A percentile compares a stretch with the other conserved stretches of the same genome.
Conservation (phyloP, 331 rosid species). For the Erythrophleum ivorense region DNA sequence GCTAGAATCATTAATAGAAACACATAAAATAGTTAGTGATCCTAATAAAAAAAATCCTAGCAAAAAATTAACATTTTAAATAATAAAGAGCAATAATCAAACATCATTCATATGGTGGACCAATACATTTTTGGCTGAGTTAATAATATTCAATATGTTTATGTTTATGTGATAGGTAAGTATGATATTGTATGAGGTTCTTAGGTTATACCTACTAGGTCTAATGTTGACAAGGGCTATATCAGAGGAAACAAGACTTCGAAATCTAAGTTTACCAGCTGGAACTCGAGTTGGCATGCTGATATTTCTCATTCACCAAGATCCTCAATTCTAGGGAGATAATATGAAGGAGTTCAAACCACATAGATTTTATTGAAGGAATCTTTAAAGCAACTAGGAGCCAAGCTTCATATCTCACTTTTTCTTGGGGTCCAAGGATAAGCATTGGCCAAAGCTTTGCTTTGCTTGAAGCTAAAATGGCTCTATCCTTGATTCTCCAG, state of each 20-base stretch:
- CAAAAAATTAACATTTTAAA: too few relatives aligned
- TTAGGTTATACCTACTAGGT: slow-evolving; percentile 39
- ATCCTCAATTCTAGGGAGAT: slow-evolving; percentile 66
- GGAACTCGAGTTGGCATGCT: slow-evolving; percentile 30
- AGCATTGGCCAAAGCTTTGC: slow-evolving; percentile 60
- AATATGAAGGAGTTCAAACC: slow-evolving; percentile 62
- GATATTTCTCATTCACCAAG: slow-evolving; percentile 41
- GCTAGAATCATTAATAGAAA: too few relatives aligned
- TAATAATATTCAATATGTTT: background rate
- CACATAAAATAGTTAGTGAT: too few relatives aligned
- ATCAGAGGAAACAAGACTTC: slow-evolving; percentile 29
- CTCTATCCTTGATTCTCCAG: slow-evolving; percentile 40
- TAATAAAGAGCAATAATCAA: too few relatives aligned
- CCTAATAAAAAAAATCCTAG: too few relatives aligned
- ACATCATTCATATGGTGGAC: too few relatives aligned
- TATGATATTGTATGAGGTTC: slow-evolving; percentile 45
- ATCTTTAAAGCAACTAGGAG: slow-evolving; percentile 50
- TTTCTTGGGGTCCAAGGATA: slow-evolving; percentile 58
- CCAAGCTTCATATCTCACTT: slow-evolving; percentile 42
- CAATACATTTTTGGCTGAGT: too few relatives aligned
- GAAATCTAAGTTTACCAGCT: slow-evolving; percentile 1
- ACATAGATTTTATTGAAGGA: slow-evolving; percentile 52
- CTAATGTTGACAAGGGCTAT: background rate
- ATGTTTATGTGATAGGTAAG: slow-evolving; percentile 25
- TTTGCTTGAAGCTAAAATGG: slow-evolving; percentile 50